Percentiles rank a stretch among this genome's conserved stretches.
Evolutionary conservation across 345 rosid genomes (phyloP).

Genomic region (Acer saccharum): DNA sequence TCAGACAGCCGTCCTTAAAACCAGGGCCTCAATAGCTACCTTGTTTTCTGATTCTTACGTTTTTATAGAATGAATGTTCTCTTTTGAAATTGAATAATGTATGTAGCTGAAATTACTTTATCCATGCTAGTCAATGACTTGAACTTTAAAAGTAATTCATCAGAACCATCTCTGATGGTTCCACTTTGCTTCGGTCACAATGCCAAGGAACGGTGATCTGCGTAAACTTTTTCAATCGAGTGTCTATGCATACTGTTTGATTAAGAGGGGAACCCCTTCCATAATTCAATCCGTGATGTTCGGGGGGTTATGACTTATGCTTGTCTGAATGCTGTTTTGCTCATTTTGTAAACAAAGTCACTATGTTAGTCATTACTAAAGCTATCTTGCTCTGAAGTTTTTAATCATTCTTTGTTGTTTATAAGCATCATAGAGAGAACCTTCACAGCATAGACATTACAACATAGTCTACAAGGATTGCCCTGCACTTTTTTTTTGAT

Average conservation of each 20-base stretch:
- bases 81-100: constrained; percentile 1
- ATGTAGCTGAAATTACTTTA: neutral
- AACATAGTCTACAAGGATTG: no score
- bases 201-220: neutral
- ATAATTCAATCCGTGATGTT: no score
- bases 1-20: constrained; percentile 12
- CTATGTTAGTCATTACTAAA: neutral
- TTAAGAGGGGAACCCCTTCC: no score
- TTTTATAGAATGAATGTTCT: neutral
- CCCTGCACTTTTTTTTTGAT: no score
- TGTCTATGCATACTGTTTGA: neutral
- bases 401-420: neutral
- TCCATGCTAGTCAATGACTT: neutral
- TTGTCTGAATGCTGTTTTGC: neutral
- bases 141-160: no score
- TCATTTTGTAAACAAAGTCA: neutral
- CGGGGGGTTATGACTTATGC: neutral
- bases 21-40: constrained; percentile 1
- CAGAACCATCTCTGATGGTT: neutral
- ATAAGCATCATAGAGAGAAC: neutral
- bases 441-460: neutral
- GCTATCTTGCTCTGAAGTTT: neutral
- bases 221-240: neutral
- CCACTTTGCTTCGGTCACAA: neutral
- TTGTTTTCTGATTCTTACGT: neutral